Evolutionary conservation across 371 early-diverging fungal genomes (phyloP), one percentile per base, ranked within the genome.

Genomic region (Paraphysoderma sedebokerense): DNA sequence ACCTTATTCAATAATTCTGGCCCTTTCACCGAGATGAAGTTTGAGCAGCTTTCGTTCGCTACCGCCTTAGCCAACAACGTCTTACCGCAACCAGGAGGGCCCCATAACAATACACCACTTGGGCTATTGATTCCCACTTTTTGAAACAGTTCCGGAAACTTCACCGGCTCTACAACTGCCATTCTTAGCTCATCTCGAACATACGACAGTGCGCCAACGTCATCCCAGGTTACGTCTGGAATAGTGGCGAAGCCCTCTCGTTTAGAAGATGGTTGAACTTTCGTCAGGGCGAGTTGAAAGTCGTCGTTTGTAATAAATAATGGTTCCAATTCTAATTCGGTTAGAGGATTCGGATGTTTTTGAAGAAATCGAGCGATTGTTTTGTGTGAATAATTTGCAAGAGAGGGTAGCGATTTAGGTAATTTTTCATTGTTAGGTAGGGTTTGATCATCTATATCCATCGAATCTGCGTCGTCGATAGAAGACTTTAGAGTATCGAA

Each of bases 81-180:
- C 65, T 99, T 99, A 42, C 99, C 99, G 67, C 96, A 96, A 52
- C 99, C 99, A 4, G 99, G 99, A 30, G 99, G 99, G 12, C 99
- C 99, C 81, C 96, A 95, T 15, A 99, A 66, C 38, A 99, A 65
- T 0, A 99, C 93, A 47, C 99, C 99, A 29, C 86, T 80, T 3
- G 98, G 88, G 2, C 82, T 72, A 1, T 74, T 78, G 49, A 99
- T 97, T 27, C 99, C 99, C 1, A 98, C 85, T 39, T 71, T 65
- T 40, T 74, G 67, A 66, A 95, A 99, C 44, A 82, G 68, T 46
- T 96, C 87, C 5, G 97, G 95, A 57, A 87, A 79, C 52, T 80
- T 79, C 46, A 96, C 90, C 20, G 99, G 99, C 49, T 93, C 91
- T 8, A 97, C 85, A 11, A 99, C 85, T 3, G 90, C 82, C 90